These are phyloP conservation scores for Garcia nutans DNA, from an alignment of 345 rosid genomes.

Conservation along the genomic window DNA sequence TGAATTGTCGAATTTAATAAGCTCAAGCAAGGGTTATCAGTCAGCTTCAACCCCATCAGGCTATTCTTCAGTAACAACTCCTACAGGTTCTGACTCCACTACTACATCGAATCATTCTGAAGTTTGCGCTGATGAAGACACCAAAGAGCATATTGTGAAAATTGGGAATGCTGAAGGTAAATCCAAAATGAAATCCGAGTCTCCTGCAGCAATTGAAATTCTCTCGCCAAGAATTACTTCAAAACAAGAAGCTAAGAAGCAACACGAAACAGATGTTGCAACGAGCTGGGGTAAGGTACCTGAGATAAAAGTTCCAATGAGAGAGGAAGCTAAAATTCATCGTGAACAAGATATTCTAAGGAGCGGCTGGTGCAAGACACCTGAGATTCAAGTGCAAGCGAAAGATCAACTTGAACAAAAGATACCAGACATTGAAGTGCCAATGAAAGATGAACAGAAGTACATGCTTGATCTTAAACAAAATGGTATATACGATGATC, in stretches of 20 bases:
- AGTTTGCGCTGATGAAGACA: conserved; percentile 36
- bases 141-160: conserved; percentile 12
- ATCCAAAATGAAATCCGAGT: not conserved
- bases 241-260: conserved; percentile 15
- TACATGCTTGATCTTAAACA: not conserved
- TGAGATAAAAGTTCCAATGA: not conserved
- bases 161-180: conserved; percentile 30
- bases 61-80: conserved; percentile 20
- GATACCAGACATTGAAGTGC: not conserved
- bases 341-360: not conserved
- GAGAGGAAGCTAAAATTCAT: not conserved
- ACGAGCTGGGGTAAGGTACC: not conserved
- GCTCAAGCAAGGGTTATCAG: not conserved
- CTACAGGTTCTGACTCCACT: conserved; percentile 30
- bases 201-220: not conserved
- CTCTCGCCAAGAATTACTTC: not conserved
- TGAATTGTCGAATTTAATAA: not conserved
- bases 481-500: too few relatives aligned
- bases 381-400: not conserved
- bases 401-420: not conserved
- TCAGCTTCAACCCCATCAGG: not conserved
- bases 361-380: not conserved
- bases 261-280: not conserved
- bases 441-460: too few relatives aligned
- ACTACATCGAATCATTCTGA: conserved; percentile 45